phyloP scores from a whole-genome alignment of 306 rosid species.

The Argentina anserina region DNA sequence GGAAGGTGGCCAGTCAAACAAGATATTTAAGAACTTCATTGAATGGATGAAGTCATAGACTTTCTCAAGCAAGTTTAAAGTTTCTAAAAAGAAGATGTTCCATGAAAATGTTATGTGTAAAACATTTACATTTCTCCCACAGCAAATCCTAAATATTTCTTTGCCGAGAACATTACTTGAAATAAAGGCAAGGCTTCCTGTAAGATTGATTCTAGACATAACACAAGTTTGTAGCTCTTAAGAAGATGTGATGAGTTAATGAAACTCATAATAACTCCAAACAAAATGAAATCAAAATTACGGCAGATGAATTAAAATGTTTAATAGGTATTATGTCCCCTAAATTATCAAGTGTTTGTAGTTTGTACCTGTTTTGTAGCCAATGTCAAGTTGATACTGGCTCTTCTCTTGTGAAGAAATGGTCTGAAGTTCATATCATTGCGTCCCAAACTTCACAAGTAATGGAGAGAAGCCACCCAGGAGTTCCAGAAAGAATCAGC shows the following conservation, averaged over 20 bases:
- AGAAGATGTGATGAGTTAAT: neutral
- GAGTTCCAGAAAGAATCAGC: neutral
- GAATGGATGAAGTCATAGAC: conserved; percentile 35
- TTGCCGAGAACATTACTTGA: neutral
- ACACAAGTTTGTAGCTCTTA: neutral
- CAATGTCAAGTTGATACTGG: neutral
- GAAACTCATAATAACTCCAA: neutral
- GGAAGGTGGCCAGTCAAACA: conserved; percentile 27
- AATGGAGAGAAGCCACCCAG: neutral
- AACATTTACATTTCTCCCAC: neutral
- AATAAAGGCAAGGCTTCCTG: too few species aligned
- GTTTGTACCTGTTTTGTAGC: neutral
- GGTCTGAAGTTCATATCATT: neutral
- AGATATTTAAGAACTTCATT: conserved; percentile 31
- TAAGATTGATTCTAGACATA: too few species aligned
- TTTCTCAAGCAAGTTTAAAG: neutral
- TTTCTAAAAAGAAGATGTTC: too few species aligned
- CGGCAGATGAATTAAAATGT: neutral
- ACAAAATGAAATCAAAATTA: neutral
- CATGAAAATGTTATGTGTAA: neutral
- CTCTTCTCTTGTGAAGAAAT: neutral
- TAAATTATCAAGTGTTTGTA: neutral
- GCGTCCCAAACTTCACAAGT: neutral
- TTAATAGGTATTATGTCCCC: neutral
- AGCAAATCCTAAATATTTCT: neutral